Percentiles rank a stretch among this genome's conserved stretches.
Conservation (phyloP, 176 grass and related monocot species). For the Oryza brachyantha region DNA sequence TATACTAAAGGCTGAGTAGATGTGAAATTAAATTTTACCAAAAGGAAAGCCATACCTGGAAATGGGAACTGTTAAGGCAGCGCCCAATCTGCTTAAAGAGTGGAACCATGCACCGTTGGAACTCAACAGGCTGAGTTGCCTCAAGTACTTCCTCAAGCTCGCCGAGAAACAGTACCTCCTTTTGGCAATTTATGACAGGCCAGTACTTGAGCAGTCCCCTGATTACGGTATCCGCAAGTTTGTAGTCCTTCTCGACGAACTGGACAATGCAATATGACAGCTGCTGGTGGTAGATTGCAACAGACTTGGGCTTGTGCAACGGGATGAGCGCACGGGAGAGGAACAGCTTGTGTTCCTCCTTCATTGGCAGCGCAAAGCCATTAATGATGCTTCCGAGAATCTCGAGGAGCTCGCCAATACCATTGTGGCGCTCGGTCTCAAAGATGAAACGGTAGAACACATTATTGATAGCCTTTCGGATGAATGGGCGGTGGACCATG, state of each 20-base stretch:
- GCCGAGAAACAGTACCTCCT: slow-evolving; percentile 80
- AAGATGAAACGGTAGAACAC: slow-evolving; percentile 92
- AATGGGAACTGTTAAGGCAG: slow-evolving; percentile 86
- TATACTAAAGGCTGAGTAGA: slow-evolving; percentile 3
- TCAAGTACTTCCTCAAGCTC: slow-evolving; percentile 89
- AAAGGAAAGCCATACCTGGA: slow-evolving; percentile 59
- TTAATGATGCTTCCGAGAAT: slow-evolving; percentile 93
- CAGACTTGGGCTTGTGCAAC: slow-evolving; percentile 81
- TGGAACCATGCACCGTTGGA: slow-evolving; percentile 82
- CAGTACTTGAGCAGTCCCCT: slow-evolving; percentile 85
- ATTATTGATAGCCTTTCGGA: slow-evolving; percentile 86
- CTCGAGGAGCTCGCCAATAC: slow-evolving; percentile 74
- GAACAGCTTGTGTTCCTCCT: slow-evolving; percentile 94
- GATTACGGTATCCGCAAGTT: slow-evolving; percentile 72
- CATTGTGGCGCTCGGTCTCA: slow-evolving; percentile 79
- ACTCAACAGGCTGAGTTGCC: slow-evolving; percentile 71
- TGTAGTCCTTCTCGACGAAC: slow-evolving; percentile 94
- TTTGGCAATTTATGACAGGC: slow-evolving; percentile 93
- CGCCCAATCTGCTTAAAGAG: slow-evolving; percentile 88
- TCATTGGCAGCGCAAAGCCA: slow-evolving; percentile 87
- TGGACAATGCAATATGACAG: slow-evolving; percentile 85
- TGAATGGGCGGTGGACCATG: slow-evolving; percentile 89
- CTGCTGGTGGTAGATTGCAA: slow-evolving; percentile 78
- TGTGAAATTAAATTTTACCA: not conserved
- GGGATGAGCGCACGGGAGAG: slow-evolving; percentile 71